Conservation (phyloP, 345 rosid species). For the thale cress (Arabidopsis thaliana) region DNA sequence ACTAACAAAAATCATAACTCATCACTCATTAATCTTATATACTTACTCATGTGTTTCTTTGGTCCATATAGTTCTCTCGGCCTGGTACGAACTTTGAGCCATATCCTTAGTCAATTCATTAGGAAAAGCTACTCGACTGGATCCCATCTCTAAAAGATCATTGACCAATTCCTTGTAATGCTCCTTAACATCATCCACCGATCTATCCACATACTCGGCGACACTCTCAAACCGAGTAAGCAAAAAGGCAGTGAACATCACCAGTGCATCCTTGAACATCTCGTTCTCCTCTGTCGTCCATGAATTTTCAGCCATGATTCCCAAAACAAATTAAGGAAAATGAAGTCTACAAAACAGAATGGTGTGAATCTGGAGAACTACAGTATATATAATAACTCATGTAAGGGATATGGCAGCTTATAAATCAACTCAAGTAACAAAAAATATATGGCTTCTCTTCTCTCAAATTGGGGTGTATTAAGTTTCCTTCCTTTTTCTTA, state of each 20-base stretch:
- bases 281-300: constrained; percentile 34
- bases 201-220: not conserved
- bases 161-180: constrained; percentile 27
- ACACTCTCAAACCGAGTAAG: not conserved
- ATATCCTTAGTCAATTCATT: not conserved
- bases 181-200: constrained; percentile 9
- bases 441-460: too few species aligned
- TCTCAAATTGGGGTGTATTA: too few species aligned
- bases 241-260: not conserved
- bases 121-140: not conserved
- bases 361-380: not conserved
- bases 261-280: not conserved
- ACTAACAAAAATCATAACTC: too few species aligned
- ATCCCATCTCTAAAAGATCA: constrained; percentile 16
- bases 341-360: not conserved
- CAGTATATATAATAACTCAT: not conserved
- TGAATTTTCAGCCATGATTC: constrained; percentile 15
- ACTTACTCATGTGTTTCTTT: constrained; percentile 38
- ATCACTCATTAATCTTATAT: too few species aligned
- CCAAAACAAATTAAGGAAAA: not conserved
- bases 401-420: not conserved
- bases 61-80: not conserved
- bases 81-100: not conserved
- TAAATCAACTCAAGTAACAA: not conserved
- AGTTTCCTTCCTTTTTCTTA: not conserved